Conservation (phyloP, 257 asterid species). For the Apocynum venetum region DNA sequence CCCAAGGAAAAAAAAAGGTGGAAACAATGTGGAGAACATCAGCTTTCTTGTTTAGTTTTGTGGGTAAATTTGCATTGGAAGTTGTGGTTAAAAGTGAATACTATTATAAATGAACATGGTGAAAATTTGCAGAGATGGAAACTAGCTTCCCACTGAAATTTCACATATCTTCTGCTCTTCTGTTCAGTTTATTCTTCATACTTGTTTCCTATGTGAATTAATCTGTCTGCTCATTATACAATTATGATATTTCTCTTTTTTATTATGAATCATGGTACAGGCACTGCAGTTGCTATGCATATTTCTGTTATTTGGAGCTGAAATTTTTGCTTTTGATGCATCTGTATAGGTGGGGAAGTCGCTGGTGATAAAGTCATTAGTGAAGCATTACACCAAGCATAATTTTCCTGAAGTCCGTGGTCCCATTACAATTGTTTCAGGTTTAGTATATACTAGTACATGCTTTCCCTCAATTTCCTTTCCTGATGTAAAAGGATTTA, state of each 20-base stretch:
- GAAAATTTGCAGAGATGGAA: not conserved
- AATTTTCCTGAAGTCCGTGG: conserved; percentile 94
- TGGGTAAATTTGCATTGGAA: not conserved
- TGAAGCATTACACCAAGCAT: conserved; percentile 90
- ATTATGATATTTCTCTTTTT: not conserved
- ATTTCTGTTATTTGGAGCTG: conserved; percentile 18
- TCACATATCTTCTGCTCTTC: not conserved
- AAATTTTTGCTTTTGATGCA: conserved; percentile 8
- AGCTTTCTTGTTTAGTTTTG: not conserved
- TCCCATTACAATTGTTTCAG: conserved; percentile 92
- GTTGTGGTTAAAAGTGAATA: not conserved
- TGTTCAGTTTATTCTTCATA: not conserved
- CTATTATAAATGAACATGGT: not conserved
- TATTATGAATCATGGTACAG: not conserved
- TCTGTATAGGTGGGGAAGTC: conserved; percentile 84
- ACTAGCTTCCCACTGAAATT: not conserved
- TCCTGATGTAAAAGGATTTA: not conserved
- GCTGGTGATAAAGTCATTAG: conserved; percentile 71
- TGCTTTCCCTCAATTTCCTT: not conserved
- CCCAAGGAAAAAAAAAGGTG: not conserved
- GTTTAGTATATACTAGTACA: conserved; percentile 31
- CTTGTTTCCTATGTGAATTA: not conserved
- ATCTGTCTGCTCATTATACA: not conserved
- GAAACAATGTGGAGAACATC: not conserved
- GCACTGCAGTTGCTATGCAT: not conserved